A percentile compares a stretch with the other conserved stretches of the same genome.
phyloP scores from a whole-genome alignment of 768 basidiomycete species.

The Infundibulicybe gibba region DNA sequence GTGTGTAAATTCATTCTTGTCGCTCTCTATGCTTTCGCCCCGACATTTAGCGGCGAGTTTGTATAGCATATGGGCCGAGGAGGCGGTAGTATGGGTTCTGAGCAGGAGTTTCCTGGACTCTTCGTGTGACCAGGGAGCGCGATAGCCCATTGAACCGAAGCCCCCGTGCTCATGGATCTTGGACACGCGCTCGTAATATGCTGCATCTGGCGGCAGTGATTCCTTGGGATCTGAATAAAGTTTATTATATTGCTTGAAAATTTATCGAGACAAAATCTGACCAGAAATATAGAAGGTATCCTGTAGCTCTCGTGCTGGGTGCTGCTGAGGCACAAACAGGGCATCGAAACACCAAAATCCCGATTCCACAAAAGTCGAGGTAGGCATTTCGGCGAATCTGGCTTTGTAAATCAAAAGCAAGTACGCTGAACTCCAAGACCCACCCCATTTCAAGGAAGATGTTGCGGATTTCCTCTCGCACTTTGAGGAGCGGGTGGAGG shows the following conservation, averaged over 20 bases:
- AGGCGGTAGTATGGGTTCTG: conserved; percentile 95
- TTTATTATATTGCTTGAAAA: conserved; percentile 10
- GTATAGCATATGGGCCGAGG: conserved; percentile 91
- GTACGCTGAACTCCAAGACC: conserved; percentile 12
- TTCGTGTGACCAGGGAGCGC: conserved; percentile 91
- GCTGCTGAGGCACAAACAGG: conserved; percentile 97
- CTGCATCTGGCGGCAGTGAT: conserved; percentile 70
- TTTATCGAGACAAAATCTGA: conserved; percentile 13
- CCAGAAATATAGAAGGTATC: conserved; percentile 99
- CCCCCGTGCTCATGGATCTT: conserved; percentile 83
- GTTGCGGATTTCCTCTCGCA: conserved; percentile 93
- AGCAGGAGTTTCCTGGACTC: conserved; percentile 92
- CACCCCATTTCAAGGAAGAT: conserved; percentile 99
- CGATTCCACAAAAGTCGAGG: conserved; percentile 92
- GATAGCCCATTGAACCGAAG: conserved; percentile 93
- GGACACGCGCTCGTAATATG: conserved; percentile 85
- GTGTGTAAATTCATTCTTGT: conserved; percentile 37
- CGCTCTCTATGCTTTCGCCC: conserved; percentile 46
- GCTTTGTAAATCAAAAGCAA: neutral
- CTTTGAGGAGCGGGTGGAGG: conserved; percentile 94
- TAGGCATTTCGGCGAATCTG: conserved; percentile 99
- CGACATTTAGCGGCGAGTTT: conserved; percentile 84
- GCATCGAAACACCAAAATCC: conserved; percentile 99
- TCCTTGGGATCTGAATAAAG: conserved; percentile 63
- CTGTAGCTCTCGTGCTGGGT: conserved; percentile 95